Evolutionary conservation across 495 filamentous ascomycete genomes (phyloP), one percentile per base, ranked within the genome.

Genomic region (Astrothelium subdiscretum): DNA sequence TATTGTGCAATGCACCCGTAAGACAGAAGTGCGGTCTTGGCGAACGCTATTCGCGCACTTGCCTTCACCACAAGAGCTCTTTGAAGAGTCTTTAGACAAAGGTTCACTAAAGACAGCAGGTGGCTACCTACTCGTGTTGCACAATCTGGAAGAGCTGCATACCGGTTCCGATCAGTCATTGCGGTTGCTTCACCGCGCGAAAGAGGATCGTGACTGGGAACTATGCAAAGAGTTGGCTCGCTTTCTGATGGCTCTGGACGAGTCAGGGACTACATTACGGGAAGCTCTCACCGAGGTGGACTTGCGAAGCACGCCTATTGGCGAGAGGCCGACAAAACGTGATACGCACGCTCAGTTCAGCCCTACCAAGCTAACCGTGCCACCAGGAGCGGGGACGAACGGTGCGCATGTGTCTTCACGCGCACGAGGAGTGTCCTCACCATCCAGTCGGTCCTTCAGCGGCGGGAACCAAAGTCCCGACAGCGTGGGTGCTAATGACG

Each of bases 11-110:
- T 99, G 95, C 73, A 96, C 94, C 0, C 87, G 95, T 24, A 97
- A 99, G 75, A 99, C 95, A 0, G 95, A 99, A 67, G 84, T 96
- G 6, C 85, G 92, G 31, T 95, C 88, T 24, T 99, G 95, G 95
- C 86, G 87, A 31, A 95, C 95, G 1, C 80, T 99, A 2, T 97
- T 97, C 72, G 81, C 85, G 11, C 87, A 95, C 67, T 81, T 97
- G 1, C 94, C 95, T 2, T 87, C 91, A 2, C 90, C 94, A 6
- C 86, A 90, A 64, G 87, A 90, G 62, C 81, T 97, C 0, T 99
- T 97, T 60, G 94, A 97, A 72, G 88, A 95, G 72, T 89, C 90
- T 0, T 78, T 99, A 24, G 83, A 85, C 64, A 82, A 87, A 22
- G 89, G 88, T 10, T 84, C 83, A n/a, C 80, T 97, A 59, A 97